phyloP scores from a whole-genome alignment of 2,329 filamentous ascomycete genomes.

The Shiraia bambusicola region DNA sequence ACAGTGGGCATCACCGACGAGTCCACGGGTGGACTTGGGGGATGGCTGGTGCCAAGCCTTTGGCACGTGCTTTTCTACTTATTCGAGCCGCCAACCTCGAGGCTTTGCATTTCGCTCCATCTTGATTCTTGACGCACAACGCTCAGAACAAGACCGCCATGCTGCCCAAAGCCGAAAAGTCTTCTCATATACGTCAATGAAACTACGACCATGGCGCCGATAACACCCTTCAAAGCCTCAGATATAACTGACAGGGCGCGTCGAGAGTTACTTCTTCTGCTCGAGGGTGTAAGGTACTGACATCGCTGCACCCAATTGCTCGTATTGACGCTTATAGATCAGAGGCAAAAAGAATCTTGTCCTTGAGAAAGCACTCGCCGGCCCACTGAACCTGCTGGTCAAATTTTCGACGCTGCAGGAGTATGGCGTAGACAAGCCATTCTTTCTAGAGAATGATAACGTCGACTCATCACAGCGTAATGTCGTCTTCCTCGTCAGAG shows the following conservation, averaged over 20 bases:
- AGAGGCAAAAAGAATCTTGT: slow-evolving; percentile 98
- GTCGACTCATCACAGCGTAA: slow-evolving; percentile 93
- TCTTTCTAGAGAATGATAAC: slow-evolving; percentile 94
- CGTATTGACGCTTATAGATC: slow-evolving; percentile 62
- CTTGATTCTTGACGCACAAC: slow-evolving; percentile 8
- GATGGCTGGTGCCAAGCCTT: slow-evolving; percentile 12
- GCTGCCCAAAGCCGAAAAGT: slow-evolving; percentile 7
- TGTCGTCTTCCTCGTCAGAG: slow-evolving; percentile 88
- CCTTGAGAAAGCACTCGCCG: slow-evolving; percentile 85
- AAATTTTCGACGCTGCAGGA: slow-evolving; percentile 95
- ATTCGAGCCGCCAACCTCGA: slow-evolving; percentile 2
- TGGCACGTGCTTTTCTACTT: slow-evolving; percentile 15
- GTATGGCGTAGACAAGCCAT: slow-evolving; percentile 97
- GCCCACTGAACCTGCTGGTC: slow-evolving; percentile 85
- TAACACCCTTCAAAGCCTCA: slow-evolving; percentile 69
- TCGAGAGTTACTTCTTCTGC: slow-evolving; percentile 83
- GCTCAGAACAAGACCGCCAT: slow-evolving; percentile 7
- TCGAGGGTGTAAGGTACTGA: slow-evolving; percentile 83
- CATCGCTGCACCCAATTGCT: slow-evolving; percentile 24
- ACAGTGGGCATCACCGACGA: too few species aligned
- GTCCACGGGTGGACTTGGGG: not conserved
- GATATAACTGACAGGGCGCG: slow-evolving; percentile 79
- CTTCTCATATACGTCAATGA: not conserved
- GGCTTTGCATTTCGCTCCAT: slow-evolving; percentile 8
- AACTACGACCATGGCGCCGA: slow-evolving; percentile 61